phyloP scores from a whole-genome alignment of 2,329 filamentous ascomycete species.

The Fusarium sp. region DNA sequence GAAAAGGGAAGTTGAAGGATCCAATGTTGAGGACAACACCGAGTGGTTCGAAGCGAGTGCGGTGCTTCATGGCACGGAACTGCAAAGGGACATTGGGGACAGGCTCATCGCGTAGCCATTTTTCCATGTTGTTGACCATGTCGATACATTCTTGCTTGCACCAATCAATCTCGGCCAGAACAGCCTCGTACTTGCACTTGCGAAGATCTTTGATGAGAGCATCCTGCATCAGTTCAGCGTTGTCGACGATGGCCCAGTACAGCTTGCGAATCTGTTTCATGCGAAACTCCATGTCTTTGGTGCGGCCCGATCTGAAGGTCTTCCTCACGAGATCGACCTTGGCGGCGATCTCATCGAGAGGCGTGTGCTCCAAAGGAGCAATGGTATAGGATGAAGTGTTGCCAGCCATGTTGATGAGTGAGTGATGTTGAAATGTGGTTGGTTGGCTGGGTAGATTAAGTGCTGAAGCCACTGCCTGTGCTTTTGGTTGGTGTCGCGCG shows the following conservation, averaged over 20 bases:
- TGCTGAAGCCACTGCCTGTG: slow-evolving; percentile 13
- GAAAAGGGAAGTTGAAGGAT: slow-evolving; percentile 92
- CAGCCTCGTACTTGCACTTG: slow-evolving; percentile 79
- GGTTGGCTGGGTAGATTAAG: slow-evolving; percentile 2
- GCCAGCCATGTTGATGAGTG: slow-evolving; percentile 46
- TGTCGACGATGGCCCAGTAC: slow-evolving; percentile 91
- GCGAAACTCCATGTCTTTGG: slow-evolving; percentile 82
- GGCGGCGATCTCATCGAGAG: slow-evolving; percentile 70
- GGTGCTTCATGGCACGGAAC: slow-evolving; percentile 75
- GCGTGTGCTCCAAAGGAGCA: slow-evolving; percentile 64
- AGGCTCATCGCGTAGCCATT: slow-evolving; percentile 84
- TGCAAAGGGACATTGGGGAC: slow-evolving; percentile 73
- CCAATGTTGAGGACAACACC: slow-evolving; percentile 87
- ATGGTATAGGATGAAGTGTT: slow-evolving; percentile 51
- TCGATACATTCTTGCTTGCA: slow-evolving; percentile 82
- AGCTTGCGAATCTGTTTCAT: slow-evolving; percentile 88
- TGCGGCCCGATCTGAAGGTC: slow-evolving; percentile 81
- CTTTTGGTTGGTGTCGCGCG: neutral
- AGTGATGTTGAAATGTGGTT: slow-evolving; percentile 12
- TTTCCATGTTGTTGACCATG: slow-evolving; percentile 77
- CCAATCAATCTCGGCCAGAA: slow-evolving; percentile 79
- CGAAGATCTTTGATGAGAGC: slow-evolving; percentile 80
- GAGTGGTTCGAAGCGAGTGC: slow-evolving; percentile 85
- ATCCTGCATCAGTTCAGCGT: slow-evolving; percentile 74
- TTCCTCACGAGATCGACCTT: slow-evolving; percentile 68